A percentile compares a stretch with the other conserved stretches of the same genome.
phyloP scores from a whole-genome alignment of 441 rosid species.

The Geranium incanum region DNA sequence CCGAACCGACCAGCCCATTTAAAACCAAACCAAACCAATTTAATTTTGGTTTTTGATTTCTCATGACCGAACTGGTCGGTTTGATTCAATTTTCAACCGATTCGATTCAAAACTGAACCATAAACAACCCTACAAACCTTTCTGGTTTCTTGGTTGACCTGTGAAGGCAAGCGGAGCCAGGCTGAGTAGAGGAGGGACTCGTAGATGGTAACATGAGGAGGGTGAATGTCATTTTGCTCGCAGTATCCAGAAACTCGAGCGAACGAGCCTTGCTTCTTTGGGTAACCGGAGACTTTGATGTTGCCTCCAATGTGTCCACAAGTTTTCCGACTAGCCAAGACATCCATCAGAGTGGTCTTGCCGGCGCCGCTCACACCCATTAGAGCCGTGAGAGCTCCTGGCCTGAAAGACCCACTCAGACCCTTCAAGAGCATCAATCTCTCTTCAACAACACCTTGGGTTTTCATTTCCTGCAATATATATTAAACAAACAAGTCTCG shows the following conservation, averaged over 20 bases:
- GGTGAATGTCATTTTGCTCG: constrained; percentile 21
- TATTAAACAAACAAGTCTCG: too few relatives aligned
- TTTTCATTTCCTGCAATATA: constrained; percentile 43
- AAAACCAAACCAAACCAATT: too few relatives aligned
- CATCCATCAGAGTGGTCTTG: constrained; percentile 27
- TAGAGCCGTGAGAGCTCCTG: neutral
- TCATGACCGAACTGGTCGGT: too few relatives aligned
- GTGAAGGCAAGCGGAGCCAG: constrained; percentile 41
- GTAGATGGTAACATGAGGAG: neutral
- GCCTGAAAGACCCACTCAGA: neutral
- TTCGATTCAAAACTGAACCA: too few relatives aligned
- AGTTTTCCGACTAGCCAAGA: constrained; percentile 60
- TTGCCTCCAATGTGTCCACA: constrained; percentile 56
- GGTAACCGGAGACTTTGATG: constrained; percentile 54
- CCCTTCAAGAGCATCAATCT: constrained; percentile 57
- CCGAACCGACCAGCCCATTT: too few relatives aligned
- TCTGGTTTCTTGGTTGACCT: constrained; percentile 35
- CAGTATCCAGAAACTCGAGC: constrained; percentile 54
- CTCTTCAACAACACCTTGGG: constrained; percentile 48
- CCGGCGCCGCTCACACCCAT: neutral
- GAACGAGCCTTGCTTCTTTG: constrained; percentile 31
- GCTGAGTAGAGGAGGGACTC: constrained; percentile 39
- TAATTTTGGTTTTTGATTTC: too few relatives aligned
- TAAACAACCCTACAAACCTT: constrained; percentile 23
- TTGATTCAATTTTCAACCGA: too few relatives aligned